Evolutionary conservation across 2,329 filamentous ascomycete species (phyloP).

Genomic region (Cordyceps militaris): DNA sequence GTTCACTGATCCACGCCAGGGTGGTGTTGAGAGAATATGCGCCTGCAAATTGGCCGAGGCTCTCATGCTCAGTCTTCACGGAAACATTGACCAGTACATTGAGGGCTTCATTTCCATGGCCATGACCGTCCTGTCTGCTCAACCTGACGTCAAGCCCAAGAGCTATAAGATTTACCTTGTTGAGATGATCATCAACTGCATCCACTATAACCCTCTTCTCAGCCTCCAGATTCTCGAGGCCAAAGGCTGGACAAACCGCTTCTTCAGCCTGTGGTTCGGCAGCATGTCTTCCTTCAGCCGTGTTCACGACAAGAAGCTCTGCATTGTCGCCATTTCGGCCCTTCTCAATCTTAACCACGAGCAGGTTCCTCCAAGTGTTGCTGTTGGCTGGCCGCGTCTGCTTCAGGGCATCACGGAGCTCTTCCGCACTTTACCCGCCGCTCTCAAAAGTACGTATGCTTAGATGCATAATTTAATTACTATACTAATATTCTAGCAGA

Average conservation of each 20-base stretch:
- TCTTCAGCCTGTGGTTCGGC: slow-evolving; percentile 97
- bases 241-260: slow-evolving; percentile 95
- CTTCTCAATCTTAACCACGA: slow-evolving; percentile 72
- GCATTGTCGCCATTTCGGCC: slow-evolving; percentile 85
- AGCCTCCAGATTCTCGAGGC: slow-evolving; percentile 81
- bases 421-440: slow-evolving; percentile 84
- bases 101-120: slow-evolving; percentile 83
- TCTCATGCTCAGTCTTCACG: slow-evolving; percentile 90
- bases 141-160: slow-evolving; percentile 76
- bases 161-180: slow-evolving; percentile 93
- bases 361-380: slow-evolving; percentile 85
- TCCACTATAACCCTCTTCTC: slow-evolving; percentile 91
- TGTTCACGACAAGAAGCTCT: slow-evolving; percentile 98
- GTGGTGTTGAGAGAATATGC: slow-evolving; percentile 89
- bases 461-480: background rate
- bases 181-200: slow-evolving; percentile 97
- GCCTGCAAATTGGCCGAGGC: slow-evolving; percentile 96
- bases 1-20: slow-evolving; percentile 86
- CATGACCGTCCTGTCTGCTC: slow-evolving; percentile 67
- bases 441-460: slow-evolving; percentile 64
- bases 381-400: slow-evolving; percentile 89
- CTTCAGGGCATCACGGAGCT: slow-evolving; percentile 81
- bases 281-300: slow-evolving; percentile 89
- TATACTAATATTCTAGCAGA: slow-evolving; percentile 42
- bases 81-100: slow-evolving; percentile 80